Conservation (phyloP, 768 basidiomycete species). For the Mycena kentingensis region DNA sequence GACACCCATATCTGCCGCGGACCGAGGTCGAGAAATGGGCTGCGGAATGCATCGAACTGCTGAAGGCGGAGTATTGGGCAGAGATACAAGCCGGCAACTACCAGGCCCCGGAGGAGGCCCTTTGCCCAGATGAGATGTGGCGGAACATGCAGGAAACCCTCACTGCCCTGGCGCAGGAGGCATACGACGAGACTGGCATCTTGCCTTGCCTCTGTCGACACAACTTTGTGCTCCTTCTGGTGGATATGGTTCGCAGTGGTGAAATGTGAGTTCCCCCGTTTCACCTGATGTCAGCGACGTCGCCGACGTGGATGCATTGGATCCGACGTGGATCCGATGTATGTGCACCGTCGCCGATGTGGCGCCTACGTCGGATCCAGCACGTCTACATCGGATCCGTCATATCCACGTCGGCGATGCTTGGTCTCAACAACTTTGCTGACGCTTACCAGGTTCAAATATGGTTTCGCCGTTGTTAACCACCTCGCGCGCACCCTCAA, state of each 20-base stretch:
- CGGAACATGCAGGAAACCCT: slow-evolving; percentile 25
- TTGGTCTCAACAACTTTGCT: not conserved
- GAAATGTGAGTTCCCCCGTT: slow-evolving; percentile 35
- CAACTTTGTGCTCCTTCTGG: slow-evolving; percentile 31
- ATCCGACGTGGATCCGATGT: not conserved
- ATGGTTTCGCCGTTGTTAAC: slow-evolving; percentile 4
- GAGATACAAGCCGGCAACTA: slow-evolving; percentile 10
- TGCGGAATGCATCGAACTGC: slow-evolving; percentile 8
- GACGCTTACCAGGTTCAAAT: not conserved
- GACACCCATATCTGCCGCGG: not conserved
- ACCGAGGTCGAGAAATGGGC: slow-evolving; percentile 2
- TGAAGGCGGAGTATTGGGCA: not conserved
- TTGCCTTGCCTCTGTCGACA: slow-evolving; percentile 39
- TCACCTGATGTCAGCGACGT: not conserved
- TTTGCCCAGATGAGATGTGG: slow-evolving; percentile 16
- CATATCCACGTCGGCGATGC: not conserved
- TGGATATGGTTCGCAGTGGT: slow-evolving; percentile 38
- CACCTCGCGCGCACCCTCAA: not conserved
- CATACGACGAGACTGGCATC: slow-evolving; percentile 36
- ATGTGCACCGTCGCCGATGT: not conserved
- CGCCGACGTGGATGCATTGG: not conserved
- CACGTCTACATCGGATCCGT: not conserved
- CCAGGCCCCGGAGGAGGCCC: slow-evolving; percentile 31
- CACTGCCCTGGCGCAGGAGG: not conserved
- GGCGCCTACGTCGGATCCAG: not conserved